Base-by-base conservation (phyloP, 2,329 filamentous ascomycete genomes). In the Sporothrix protearum region DNA sequence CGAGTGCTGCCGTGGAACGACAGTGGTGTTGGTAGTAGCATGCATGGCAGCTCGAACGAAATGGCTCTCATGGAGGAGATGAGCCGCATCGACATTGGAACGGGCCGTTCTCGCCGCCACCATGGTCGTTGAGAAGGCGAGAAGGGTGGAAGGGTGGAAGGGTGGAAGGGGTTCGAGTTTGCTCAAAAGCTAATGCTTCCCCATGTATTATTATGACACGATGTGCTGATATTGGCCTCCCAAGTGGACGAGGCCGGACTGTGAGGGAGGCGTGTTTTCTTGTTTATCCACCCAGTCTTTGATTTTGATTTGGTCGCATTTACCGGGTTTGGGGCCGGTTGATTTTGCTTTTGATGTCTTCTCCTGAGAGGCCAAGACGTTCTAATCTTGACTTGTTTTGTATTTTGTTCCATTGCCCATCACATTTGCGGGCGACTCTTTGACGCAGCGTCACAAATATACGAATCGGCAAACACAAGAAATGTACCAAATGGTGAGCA, bases 61-160 rank as follows among this genome's bases (percentile, higher is more conserved):
- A 84, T 85, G 79, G 87, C 90, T 25, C 80, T 94, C 69, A 86
- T 91, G 80, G 84, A 92, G 74, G 92, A 94, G 80, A 86, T 94
- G 84, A 88, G 85, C 76, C 83, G 84, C 64, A 91, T 91, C 73
- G 88, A 91, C 76, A 86, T 91, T 74, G 89, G 89, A n/a, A 82
- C 82, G 30, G 88, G 88, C 3, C 82, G 88, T 72, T 85, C 86
- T 33, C 82, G 86, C 76, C 81, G 87, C 59, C 84, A 85, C 69
- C 71, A 75, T 4, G 71, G 71, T 4, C 71, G 71, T n/a, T 73
- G 12, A 28, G n/a, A 8, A 12, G n/a, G n/a, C n/a, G 30, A 12
- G 30, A 30, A n/a, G 22, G 22, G 9, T 73, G 12, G 19, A n/a
- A 8, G 10, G n/a, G n/a, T n/a, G 30, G 5, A 19, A 30, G 12